These are phyloP conservation scores for Knufia petricola DNA, from an alignment of 2,329 filamentous ascomycete genomes.

Conservation along the genomic window DNA sequence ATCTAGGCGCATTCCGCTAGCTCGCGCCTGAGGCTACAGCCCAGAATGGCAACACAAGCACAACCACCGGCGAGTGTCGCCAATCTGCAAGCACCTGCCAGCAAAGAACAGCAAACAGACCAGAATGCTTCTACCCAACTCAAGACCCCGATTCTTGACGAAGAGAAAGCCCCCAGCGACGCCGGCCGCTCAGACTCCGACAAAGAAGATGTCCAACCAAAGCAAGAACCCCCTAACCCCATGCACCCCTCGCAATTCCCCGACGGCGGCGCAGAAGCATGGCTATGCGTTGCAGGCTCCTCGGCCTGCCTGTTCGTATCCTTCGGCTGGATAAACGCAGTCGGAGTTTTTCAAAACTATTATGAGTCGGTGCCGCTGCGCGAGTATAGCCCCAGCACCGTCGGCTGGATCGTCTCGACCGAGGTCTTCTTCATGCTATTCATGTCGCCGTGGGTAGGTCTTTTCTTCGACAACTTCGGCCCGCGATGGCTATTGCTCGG, in stretches of 20 bases:
- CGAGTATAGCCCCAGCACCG: constrained; percentile 42
- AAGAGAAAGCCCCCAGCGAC: background rate
- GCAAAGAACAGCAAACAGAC: background rate
- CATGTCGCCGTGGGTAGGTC: constrained; percentile 54
- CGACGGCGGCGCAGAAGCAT: constrained; percentile 50
- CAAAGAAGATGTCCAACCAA: constrained; percentile 3
- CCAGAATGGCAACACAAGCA: no score
- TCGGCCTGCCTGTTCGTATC: constrained; percentile 40
- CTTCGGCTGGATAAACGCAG: constrained; percentile 35
- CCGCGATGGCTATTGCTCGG: constrained; percentile 45
- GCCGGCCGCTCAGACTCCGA: constrained; percentile 1
- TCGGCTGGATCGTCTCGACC: constrained; percentile 55
- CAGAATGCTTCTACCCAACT: background rate
- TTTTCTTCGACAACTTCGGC: constrained; percentile 54
- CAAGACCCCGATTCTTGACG: background rate
- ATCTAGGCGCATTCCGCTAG: no score
- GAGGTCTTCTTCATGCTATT: constrained; percentile 31
- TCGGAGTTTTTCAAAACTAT: constrained; percentile 50
- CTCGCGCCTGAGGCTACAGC: no score
- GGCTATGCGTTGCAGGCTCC: constrained; percentile 46
- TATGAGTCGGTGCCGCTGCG: constrained; percentile 44
- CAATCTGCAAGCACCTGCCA: no score
- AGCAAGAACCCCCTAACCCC: constrained; percentile 11
- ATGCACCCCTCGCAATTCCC: constrained; percentile 29
- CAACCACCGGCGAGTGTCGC: no score